These are phyloP conservation scores for Arctium lappa DNA, from an alignment of 129 eudicot species.

Conservation along the genomic window DNA sequence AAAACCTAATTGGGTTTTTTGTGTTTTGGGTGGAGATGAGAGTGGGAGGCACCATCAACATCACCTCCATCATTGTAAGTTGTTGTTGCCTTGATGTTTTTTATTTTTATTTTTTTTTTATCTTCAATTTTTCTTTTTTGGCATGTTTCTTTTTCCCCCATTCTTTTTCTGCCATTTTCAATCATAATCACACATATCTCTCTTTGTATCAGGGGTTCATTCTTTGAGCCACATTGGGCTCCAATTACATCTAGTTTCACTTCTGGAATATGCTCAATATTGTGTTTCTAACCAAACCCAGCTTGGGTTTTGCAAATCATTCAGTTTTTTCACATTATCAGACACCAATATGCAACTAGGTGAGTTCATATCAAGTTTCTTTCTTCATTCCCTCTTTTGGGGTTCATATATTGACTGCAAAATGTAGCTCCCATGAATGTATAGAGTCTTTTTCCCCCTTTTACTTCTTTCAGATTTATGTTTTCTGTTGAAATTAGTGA, in stretches of 20 bases:
- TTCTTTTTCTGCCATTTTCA: slow-evolving; percentile 8
- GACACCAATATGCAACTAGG: slow-evolving; percentile 34
- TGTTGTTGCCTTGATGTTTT: slow-evolving; percentile 19
- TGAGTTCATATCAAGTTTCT: slow-evolving; percentile 15
- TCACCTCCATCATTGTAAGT: slow-evolving; percentile 42
- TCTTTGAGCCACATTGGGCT: slow-evolving; percentile 34
- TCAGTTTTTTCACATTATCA: slow-evolving; percentile 21
- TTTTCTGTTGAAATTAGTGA: slow-evolving; percentile 8
- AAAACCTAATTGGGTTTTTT: slow-evolving; percentile 22
- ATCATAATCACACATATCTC: slow-evolving; percentile 31
- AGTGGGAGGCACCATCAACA: slow-evolving; percentile 48
- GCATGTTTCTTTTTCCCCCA: slow-evolving; percentile 26
- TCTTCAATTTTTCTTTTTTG: slow-evolving; percentile 20
- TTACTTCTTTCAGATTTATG: slow-evolving; percentile 1
- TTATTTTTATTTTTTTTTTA: not conserved
- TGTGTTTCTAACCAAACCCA: slow-evolving; percentile 23
- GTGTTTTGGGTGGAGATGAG: slow-evolving; percentile 32
- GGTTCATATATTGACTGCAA: slow-evolving; percentile 11
- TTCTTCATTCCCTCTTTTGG: slow-evolving; percentile 3
- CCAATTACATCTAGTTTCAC: slow-evolving; percentile 13
- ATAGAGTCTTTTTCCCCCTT: not conserved
- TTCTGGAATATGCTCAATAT: slow-evolving; percentile 26
- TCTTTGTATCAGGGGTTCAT: slow-evolving; percentile 21
- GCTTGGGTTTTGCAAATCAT: slow-evolving; percentile 25
- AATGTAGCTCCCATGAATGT: slow-evolving; percentile 9